Percentiles rank a stretch among this genome's conserved stretches.
Conservation (phyloP, 805 yeast species). For the Kluyveromyces nonfermentans region DNA sequence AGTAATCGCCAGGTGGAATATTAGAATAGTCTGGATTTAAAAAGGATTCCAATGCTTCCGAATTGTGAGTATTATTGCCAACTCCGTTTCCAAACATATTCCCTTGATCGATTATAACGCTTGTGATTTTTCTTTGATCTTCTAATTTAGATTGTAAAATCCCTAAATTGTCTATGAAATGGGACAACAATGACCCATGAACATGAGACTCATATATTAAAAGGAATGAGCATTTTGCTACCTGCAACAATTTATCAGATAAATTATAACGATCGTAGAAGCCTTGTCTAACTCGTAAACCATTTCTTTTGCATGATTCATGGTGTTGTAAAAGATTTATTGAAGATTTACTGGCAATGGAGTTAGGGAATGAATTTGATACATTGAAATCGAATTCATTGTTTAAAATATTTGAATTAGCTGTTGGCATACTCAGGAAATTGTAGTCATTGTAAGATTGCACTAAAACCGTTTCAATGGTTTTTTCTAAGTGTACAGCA, state of each 20-base stretch:
- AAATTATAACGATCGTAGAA: slow-evolving; percentile 24
- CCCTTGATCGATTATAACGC: neutral
- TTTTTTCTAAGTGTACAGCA: slow-evolving; percentile 18
- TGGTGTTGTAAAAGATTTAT: slow-evolving; percentile 4
- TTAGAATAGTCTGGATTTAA: neutral
- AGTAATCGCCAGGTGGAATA: slow-evolving; percentile 5
- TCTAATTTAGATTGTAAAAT: slow-evolving; percentile 1
- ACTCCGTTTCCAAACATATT: slow-evolving; percentile 1
- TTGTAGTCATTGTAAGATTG: slow-evolving; percentile 27
- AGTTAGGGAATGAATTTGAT: neutral
- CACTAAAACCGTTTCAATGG: slow-evolving; percentile 24
- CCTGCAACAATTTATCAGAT: slow-evolving; percentile 20
- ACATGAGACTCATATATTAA: slow-evolving; percentile 14
- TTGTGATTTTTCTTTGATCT: slow-evolving; percentile 2
- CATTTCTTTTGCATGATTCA: slow-evolving; percentile 1
- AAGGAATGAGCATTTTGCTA: slow-evolving; percentile 22
- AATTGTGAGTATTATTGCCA: neutral
- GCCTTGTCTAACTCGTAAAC: slow-evolving; percentile 12
- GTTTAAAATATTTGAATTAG: neutral
- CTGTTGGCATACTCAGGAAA: slow-evolving; percentile 23
- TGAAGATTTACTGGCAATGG: slow-evolving; percentile 5
- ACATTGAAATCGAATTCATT: neutral
- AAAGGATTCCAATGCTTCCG: neutral
- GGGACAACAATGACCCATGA: slow-evolving; percentile 8
- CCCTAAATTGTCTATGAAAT: neutral